These are phyloP conservation scores for Carex cristatella DNA, from an alignment of 176 grass and related monocot genomes.

Conservation along the genomic window DNA sequence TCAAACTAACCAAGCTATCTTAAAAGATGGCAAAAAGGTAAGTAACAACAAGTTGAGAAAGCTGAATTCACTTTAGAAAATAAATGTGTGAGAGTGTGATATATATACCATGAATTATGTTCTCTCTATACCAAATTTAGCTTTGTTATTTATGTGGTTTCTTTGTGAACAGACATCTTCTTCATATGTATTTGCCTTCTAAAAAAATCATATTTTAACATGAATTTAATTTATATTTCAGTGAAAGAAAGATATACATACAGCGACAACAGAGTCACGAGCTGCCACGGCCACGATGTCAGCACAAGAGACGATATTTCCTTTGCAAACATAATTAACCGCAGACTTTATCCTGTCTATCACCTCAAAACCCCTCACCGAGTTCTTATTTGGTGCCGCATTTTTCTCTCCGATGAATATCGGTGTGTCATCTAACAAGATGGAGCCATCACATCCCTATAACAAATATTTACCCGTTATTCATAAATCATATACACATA, in stretches of 20 bases:
- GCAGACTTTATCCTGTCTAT: constrained; percentile 63
- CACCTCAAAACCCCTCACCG: constrained; percentile 57
- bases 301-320: constrained; percentile 66
- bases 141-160: not conserved
- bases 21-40: not conserved
- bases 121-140: not conserved
- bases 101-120: not conserved
- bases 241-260: constrained; percentile 8
- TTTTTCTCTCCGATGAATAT: constrained; percentile 71
- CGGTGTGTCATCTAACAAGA: constrained; percentile 74
- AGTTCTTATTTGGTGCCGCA: constrained; percentile 57
- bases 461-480: not conserved
- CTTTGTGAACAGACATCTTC: not conserved
- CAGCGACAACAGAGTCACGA: constrained; percentile 64
- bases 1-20: not conserved
- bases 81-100: not conserved
- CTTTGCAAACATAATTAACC: constrained; percentile 45
- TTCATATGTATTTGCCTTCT: not conserved
- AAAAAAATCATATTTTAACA: not conserved
- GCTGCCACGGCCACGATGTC: constrained; percentile 64
- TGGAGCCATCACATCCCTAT: constrained; percentile 83
- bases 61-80: not conserved
- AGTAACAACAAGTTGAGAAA: not conserved
- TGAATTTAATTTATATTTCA: not conserved
- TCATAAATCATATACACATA: not conserved